Conservation (phyloP, 176 grass and related monocot species). For the Cymbopogon citratus region DNA sequence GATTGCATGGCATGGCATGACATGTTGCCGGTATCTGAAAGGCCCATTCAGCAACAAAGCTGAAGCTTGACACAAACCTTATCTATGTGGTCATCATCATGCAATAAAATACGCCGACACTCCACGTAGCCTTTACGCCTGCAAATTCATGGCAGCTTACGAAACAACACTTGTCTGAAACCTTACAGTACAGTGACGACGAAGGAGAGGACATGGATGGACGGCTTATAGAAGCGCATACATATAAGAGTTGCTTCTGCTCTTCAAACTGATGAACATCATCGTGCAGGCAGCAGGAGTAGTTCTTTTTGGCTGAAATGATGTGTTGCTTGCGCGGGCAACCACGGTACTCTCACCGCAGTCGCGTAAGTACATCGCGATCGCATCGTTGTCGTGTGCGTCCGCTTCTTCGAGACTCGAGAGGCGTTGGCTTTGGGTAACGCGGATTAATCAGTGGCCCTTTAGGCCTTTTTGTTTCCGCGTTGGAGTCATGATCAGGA, state of each 20-base stretch:
- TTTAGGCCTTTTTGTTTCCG: neutral
- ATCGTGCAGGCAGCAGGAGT: neutral
- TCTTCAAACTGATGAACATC: neutral
- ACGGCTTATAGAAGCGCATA: no score
- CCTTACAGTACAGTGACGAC: neutral
- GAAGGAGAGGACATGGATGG: neutral
- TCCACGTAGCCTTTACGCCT: neutral
- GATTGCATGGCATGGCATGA: neutral
- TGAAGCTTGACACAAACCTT: constrained; percentile 2
- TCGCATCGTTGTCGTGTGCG: neutral
- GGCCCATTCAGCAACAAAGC: neutral
- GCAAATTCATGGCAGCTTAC: neutral
- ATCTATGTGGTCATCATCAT: neutral
- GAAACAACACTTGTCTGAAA: neutral
- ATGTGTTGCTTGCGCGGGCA: constrained; percentile 9
- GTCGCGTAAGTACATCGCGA: neutral
- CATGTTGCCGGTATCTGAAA: neutral
- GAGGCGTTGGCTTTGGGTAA: neutral
- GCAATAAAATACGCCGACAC: neutral
- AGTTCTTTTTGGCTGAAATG: neutral
- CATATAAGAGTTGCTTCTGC: neutral
- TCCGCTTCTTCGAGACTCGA: neutral
- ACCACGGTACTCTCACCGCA: neutral
- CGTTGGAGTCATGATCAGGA: no score
- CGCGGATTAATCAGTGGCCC: neutral